A percentile compares a stretch with the other conserved stretches of the same genome.
Evolutionary conservation across 2,329 filamentous ascomycete genomes (phyloP).

Genomic region (Penicillium sp.): DNA sequence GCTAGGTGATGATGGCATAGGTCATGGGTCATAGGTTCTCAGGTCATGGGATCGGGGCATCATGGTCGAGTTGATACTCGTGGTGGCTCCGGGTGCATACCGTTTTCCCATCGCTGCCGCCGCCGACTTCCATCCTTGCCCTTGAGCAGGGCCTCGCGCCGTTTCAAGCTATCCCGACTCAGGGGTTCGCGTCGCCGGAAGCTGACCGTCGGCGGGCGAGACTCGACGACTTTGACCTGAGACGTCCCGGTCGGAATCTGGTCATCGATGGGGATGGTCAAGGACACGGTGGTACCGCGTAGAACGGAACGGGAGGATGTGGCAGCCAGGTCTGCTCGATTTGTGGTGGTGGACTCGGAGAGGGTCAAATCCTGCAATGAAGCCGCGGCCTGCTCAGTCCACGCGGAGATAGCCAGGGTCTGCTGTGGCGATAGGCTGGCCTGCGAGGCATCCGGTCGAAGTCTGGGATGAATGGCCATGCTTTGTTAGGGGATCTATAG

Average conservation of each 20-base stretch:
- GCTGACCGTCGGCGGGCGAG: constrained; percentile 45
- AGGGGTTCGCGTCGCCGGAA: constrained; percentile 61
- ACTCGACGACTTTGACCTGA: constrained; percentile 38
- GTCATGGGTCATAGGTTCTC: constrained; percentile 1
- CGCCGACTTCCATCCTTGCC: constrained; percentile 90
- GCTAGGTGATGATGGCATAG: background rate
- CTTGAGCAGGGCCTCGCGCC: constrained; percentile 78
- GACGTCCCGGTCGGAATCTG: constrained; percentile 38
- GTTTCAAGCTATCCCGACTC: constrained; percentile 66
- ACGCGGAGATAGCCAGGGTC: constrained; percentile 68
- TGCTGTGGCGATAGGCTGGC: constrained; percentile 44
- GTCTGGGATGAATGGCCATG: constrained; percentile 53
- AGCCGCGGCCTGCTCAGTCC: constrained; percentile 60
- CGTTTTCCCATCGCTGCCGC: constrained; percentile 92
- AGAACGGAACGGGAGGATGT: constrained; percentile 55
- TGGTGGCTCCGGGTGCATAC: constrained; percentile 54
- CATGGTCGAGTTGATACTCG: background rate
- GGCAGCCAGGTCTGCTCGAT: constrained; percentile 58
- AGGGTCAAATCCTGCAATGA: constrained; percentile 46
- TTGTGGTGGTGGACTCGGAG: constrained; percentile 34
- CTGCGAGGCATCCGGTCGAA: constrained; percentile 35
- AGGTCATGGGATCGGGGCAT: background rate
- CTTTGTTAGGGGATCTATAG: constrained; percentile 5
- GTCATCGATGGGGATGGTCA: constrained; percentile 79
- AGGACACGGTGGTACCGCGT: constrained; percentile 64